Evolutionary conservation across 2,329 filamentous ascomycete species (phyloP).

Genomic region (Bipolaris oryzae): DNA sequence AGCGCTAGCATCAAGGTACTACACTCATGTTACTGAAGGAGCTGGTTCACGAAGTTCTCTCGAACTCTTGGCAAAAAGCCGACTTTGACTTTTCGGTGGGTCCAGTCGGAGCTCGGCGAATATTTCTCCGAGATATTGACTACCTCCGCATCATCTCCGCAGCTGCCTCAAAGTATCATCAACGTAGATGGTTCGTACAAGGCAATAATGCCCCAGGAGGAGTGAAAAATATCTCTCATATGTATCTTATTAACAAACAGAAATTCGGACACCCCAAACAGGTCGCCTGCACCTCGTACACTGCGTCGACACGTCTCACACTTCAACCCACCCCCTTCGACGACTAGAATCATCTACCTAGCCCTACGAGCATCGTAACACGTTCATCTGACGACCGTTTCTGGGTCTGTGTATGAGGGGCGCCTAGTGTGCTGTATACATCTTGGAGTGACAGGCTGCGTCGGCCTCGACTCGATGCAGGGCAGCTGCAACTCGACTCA

Average conservation of each 20-base stretch:
- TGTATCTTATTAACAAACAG: neutral
- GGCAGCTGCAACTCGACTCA: neutral
- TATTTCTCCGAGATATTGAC: conserved; percentile 15
- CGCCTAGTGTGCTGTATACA: neutral
- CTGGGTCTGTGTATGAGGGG: neutral
- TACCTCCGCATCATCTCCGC: conserved; percentile 16
- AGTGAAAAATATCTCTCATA: too few species aligned
- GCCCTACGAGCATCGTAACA: neutral
- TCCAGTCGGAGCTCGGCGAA: conserved; percentile 12
- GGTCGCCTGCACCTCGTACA: neutral
- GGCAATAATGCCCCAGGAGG: neutral
- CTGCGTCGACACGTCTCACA: neutral
- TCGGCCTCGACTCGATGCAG: neutral
- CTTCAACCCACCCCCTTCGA: neutral
- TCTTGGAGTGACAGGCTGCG: neutral
- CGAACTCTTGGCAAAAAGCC: conserved; percentile 24
- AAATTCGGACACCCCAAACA: neutral
- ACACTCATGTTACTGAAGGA: conserved; percentile 14
- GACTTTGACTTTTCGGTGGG: conserved; percentile 26
- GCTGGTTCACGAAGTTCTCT: conserved; percentile 16
- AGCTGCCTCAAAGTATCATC: neutral
- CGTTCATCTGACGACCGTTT: neutral
- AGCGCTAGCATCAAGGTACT: conserved; percentile 25
- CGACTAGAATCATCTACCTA: neutral
- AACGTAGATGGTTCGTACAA: neutral